Base-by-base conservation (phyloP, 2,329 filamentous ascomycete genomes). In the Colletotrichum simmondsii region DNA sequence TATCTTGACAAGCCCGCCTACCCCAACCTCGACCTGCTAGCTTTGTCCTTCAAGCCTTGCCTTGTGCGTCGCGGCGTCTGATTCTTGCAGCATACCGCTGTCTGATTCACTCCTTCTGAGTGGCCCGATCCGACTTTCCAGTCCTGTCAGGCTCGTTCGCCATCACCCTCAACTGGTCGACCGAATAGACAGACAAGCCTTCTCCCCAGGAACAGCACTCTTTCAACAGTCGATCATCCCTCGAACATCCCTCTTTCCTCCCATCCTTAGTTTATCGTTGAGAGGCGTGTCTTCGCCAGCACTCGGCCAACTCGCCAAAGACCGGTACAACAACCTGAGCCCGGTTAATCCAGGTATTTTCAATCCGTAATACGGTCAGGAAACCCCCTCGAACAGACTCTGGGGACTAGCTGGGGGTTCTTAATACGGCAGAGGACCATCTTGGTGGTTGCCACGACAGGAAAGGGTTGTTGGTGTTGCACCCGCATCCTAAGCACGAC, bases 31-130 rank as follows among this genome's bases (percentile, higher is more conserved):
- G 54, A 70, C 60, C 60, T 65, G 54, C 54, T 62, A 71, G 56
- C 56, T 71, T 35, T 73, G 66, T 28, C 42, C 28, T 65, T 56
- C 66, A 65, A 73, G 71, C 66, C 66, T 72, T 70, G 70, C 46
- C 60, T 70, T 22, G 65, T 74, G 74, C 72, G 68, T 74, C 70
- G 66, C 72, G 71, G 72, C 74, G 69, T 74, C 65, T 75, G 74
- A 63, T 70, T 65, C 71, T 73, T 75, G 72, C 72, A 74, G 75
- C 49, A 62, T 56, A 67, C 72, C 57, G 63, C 56, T 71, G 35
- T 46, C 56, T 35, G 42, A 57, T 46, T 61, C 64, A 7, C 68
- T 59, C 68, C 49, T 63, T 70, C 69, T 57, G 68, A 75, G 67
- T 73, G 62, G 74, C 61, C 67, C 74, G 66, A 68, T 59, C 62